Percentiles rank a stretch among this genome's conserved stretches.
These are phyloP conservation scores for Epichloe typhina DNA, from an alignment of 2,329 filamentous ascomycete species.

Conservation along the genomic window DNA sequence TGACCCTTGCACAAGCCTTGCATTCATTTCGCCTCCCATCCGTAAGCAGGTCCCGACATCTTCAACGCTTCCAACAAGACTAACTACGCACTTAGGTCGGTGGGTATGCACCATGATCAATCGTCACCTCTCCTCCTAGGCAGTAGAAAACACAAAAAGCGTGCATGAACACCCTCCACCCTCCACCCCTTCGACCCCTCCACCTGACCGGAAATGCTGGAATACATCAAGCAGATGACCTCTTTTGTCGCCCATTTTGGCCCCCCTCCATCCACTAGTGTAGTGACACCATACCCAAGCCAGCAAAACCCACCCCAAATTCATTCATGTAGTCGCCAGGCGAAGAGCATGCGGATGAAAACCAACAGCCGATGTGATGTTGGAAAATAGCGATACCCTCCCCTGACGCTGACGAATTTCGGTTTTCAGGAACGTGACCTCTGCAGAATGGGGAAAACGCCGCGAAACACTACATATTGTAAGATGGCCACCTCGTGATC, in stretches of 20 bases:
- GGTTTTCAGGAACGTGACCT: neutral
- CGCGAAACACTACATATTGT: neutral
- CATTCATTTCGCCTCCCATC: neutral
- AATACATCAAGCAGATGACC: neutral
- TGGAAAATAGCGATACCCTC: too few species aligned
- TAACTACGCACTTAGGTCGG: neutral
- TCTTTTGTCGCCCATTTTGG: neutral
- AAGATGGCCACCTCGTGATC: neutral
- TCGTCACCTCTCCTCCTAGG: too few species aligned
- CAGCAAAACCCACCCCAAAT: neutral
- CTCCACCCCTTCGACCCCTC: too few species aligned
- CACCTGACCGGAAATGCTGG: neutral
- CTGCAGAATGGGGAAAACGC: neutral
- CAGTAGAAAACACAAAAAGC: neutral
- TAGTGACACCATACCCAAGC: neutral
- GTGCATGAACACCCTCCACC: neutral
- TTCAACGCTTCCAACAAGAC: neutral
- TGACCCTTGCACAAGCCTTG: neutral
- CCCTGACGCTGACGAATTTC: neutral
- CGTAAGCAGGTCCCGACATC: neutral
- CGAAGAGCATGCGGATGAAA: neutral
- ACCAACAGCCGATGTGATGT: neutral
- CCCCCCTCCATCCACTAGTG: neutral
- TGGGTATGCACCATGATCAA: too few species aligned
- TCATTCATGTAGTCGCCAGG: neutral